Base-by-base conservation (phyloP, 2,329 filamentous ascomycete species). In the Kalmusia sp. region DNA sequence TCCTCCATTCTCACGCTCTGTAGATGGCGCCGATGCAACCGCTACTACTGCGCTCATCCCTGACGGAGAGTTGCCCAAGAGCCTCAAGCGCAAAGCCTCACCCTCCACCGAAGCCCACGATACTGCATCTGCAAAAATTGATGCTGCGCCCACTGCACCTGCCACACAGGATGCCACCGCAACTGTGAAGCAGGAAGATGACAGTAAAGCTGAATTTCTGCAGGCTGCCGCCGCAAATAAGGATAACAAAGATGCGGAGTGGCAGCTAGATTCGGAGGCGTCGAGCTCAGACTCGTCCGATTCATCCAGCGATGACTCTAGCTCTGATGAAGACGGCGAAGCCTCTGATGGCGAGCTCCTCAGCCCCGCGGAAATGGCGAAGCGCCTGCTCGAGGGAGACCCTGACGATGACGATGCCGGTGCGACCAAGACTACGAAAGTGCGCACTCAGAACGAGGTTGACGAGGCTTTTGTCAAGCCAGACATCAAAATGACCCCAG, bases 391-490 rank as follows among this genome's bases (percentile, higher is more conserved):
- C 91, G 89, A 85, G 37, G 92, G 93, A 59, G 87, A 82, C 27
- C 90, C 87, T 2, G 92, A 90, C 1, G 92, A 95, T 50, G 90
- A 93, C 48, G 92, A 92, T 62, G 85, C 83, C 11, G 83, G 85
- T 14, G 79, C 79, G 21, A 82, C 4, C 34, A 45, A 47, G 39
- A 81, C 43, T 11, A 74, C 76, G 46, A 83, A 84, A 38, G 76
- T 96, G 38, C 86, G 89, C 53, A 96, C 92, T 1, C 88, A 91
- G 70, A 96, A 98, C 72, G 95, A 99, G 72, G 65, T 74, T n/a
- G 78, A 80, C 21, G 74, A 76, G 37, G 59, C 76, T 30, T 72
- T 77, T 24, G 69, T 74, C 30, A 91, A 89, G 64, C 93, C 95
- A 0, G 86, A 95, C 50, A 82, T 98, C 38, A 83, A 77, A n/a